Evolutionary conservation across 495 filamentous ascomycete genomes (phyloP).

Genomic region (Trichocladium uniseriatum): DNA sequence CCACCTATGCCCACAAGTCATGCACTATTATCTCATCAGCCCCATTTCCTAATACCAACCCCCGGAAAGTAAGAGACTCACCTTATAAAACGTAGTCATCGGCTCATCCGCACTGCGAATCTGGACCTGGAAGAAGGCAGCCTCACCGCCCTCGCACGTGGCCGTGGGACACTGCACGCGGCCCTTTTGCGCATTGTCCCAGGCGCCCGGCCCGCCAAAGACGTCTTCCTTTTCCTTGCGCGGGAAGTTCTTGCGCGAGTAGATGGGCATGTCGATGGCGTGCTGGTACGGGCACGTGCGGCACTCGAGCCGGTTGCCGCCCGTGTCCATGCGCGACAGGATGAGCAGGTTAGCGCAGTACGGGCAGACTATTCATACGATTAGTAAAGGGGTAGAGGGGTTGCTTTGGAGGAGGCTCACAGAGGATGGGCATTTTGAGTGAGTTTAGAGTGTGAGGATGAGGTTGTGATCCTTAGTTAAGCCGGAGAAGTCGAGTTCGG

Average conservation of each 20-base stretch:
- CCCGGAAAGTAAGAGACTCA: slow-evolving; percentile 26
- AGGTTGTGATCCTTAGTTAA: too few relatives aligned
- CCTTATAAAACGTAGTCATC: slow-evolving; percentile 94
- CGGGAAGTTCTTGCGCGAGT: slow-evolving; percentile 64
- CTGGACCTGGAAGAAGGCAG: slow-evolving; percentile 93
- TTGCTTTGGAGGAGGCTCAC: slow-evolving; percentile 32
- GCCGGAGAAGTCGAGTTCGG: too few relatives aligned
- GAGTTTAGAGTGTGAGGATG: too few relatives aligned
- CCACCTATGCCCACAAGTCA: slow-evolving; percentile 49
- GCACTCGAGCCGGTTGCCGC: slow-evolving; percentile 70
- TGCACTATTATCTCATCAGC: slow-evolving; percentile 40
- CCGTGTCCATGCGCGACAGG: slow-evolving; percentile 38
- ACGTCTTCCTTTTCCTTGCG: slow-evolving; percentile 85
- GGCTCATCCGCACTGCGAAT: slow-evolving; percentile 97
- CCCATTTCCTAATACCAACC: not conserved
- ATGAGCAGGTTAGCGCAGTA: slow-evolving; percentile 85
- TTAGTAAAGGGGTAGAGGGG: not conserved
- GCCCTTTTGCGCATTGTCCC: slow-evolving; percentile 79
- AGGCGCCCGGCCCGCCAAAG: slow-evolving; percentile 75
- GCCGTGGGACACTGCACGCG: slow-evolving; percentile 68
- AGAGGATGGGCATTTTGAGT: slow-evolving; percentile 53
- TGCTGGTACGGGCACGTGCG: slow-evolving; percentile 87
- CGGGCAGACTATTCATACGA: slow-evolving; percentile 63
- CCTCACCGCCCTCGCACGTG: slow-evolving; percentile 64
- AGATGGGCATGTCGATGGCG: slow-evolving; percentile 61